These are phyloP conservation scores for Pseudonitzschia multiseries DNA, from an alignment of 108 stramenopile genomes.

Conservation along the genomic window DNA sequence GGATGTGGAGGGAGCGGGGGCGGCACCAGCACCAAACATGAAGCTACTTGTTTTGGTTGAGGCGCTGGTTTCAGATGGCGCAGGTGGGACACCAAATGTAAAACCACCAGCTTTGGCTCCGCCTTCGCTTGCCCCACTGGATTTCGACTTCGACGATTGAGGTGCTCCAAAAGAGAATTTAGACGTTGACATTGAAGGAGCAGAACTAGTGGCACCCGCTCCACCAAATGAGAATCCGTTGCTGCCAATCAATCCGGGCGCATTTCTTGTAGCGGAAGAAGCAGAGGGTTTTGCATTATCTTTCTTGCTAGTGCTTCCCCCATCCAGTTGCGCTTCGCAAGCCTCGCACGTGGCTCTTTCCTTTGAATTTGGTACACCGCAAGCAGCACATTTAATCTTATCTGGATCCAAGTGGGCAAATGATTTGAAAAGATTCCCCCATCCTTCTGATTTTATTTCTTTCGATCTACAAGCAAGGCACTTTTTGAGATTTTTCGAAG, in stretches of 20 bases:
- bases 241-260: neutral
- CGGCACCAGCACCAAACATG: conserved; percentile 18
- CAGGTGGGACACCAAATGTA: neutral
- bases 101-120: neutral
- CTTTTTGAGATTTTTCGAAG: neutral
- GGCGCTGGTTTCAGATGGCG: neutral
- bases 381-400: conserved; percentile 21
- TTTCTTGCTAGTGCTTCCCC: conserved; percentile 5
- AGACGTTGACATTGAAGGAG: neutral
- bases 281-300: neutral
- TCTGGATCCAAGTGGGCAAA: conserved; percentile 2
- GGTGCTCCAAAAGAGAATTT: neutral
- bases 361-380: conserved; percentile 15
- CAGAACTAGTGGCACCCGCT: neutral
- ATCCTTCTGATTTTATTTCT: neutral
- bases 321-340: conserved; percentile 21
- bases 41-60: conserved; percentile 15
- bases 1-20: neutral
- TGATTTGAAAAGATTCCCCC: conserved; percentile 23
- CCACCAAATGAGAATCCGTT: conserved; percentile 11
- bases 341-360: conserved; percentile 5
- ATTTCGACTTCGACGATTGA: neutral
- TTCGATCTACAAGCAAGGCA: neutral
- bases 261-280: neutral
- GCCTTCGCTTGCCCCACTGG: neutral